Evolutionary conservation across 2,329 filamentous ascomycete genomes (phyloP).

Genomic region (Fusarium sarcochroum): DNA sequence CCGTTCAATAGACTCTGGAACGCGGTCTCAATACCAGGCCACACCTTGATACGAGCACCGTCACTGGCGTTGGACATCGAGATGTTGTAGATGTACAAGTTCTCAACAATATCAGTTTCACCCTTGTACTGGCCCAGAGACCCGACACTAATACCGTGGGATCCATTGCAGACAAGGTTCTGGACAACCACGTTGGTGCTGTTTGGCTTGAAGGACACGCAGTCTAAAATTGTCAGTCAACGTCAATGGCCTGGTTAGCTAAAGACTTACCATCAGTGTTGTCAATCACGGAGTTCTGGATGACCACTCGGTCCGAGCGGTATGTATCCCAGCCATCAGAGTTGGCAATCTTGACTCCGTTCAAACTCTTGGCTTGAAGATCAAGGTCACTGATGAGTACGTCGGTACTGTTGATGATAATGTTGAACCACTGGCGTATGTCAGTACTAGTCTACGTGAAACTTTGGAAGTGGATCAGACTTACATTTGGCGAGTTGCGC

Average conservation of each 20-base stretch:
- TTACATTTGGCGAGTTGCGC: constrained; percentile 65
- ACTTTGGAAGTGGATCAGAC: neutral
- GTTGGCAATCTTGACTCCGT: constrained; percentile 59
- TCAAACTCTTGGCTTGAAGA: constrained; percentile 61
- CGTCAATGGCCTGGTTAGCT: fast-evolving
- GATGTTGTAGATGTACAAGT: constrained; percentile 75
- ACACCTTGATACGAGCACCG: constrained; percentile 81
- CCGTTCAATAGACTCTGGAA: constrained; percentile 68
- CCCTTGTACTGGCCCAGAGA: constrained; percentile 77
- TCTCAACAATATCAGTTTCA: constrained; percentile 76
- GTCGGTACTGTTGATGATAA: constrained; percentile 75
- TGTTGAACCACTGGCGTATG: constrained; percentile 59
- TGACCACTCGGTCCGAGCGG: constrained; percentile 71
- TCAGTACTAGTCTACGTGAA: neutral
- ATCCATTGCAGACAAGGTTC: constrained; percentile 76
- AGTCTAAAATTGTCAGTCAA: constrained; percentile 59
- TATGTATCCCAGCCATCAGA: constrained; percentile 78
- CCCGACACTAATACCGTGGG: constrained; percentile 80
- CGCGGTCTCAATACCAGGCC: constrained; percentile 65
- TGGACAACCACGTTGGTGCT: constrained; percentile 78
- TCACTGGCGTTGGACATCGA: constrained; percentile 72
- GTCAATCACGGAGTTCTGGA: constrained; percentile 73
- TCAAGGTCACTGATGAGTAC: constrained; percentile 74
- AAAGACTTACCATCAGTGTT: constrained; percentile 43
- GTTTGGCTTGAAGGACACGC: constrained; percentile 82